A percentile compares a stretch with the other conserved stretches of the same genome.
Evolutionary conservation across 495 filamentous ascomycete species (phyloP).

Genomic region (Tuber calosporum): DNA sequence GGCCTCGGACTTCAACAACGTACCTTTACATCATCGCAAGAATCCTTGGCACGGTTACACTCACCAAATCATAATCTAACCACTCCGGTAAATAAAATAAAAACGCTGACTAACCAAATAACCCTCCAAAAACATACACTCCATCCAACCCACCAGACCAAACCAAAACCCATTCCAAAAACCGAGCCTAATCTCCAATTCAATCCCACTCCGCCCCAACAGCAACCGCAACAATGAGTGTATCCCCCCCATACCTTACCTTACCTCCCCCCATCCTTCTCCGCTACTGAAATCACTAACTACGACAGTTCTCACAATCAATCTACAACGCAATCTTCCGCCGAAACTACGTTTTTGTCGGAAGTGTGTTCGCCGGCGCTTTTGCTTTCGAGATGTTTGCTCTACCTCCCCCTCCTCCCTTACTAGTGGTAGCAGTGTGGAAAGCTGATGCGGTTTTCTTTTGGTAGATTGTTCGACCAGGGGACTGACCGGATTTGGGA

Average conservation of each 20-base stretch:
- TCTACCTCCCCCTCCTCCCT: not conserved
- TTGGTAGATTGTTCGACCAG: slow-evolving; percentile 68
- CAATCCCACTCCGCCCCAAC: not conserved
- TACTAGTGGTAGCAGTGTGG: not conserved
- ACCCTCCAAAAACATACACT: not conserved
- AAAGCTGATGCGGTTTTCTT: not conserved
- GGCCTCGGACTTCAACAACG: too few species aligned
- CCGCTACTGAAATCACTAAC: not conserved
- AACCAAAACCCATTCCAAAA: not conserved
- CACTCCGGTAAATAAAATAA: not conserved
- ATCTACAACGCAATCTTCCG: slow-evolving; percentile 68
- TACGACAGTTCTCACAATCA: slow-evolving; percentile 28
- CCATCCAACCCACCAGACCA: not conserved
- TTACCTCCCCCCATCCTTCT: not conserved
- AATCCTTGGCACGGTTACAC: too few species aligned
- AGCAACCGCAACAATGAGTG: not conserved
- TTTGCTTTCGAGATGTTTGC: slow-evolving; percentile 92
- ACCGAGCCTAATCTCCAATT: not conserved
- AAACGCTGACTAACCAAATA: not conserved
- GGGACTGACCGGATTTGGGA: slow-evolving; percentile 81
- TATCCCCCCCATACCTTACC: not conserved
- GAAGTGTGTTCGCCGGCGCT: slow-evolving; percentile 71
- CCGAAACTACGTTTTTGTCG: slow-evolving; percentile 78
- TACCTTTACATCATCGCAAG: too few species aligned
- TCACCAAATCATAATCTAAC: too few species aligned